Conservation (phyloP, 306 rosid genomes). For the Delonix regia region DNA sequence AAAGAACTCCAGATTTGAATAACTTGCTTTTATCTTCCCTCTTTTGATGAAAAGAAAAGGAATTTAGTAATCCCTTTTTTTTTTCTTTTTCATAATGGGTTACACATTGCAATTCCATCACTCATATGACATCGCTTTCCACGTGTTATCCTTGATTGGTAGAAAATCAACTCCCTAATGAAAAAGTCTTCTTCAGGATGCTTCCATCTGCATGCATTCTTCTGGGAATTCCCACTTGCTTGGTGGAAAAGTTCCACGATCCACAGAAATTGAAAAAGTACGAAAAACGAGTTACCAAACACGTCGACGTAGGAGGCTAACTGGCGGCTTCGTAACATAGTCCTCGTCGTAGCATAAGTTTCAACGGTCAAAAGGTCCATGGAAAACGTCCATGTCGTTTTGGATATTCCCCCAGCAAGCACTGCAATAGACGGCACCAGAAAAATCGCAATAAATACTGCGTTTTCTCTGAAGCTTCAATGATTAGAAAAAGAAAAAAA, state of each 20-base stretch:
- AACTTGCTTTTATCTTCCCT: background rate
- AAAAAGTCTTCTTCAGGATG: slow-evolving; percentile 26
- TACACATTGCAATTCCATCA: background rate
- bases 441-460: background rate
- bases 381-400: background rate
- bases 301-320: background rate
- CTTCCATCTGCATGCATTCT: background rate
- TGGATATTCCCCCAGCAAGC: background rate
- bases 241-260: background rate
- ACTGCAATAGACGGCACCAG: background rate
- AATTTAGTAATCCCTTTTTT: background rate
- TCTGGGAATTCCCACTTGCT: background rate
- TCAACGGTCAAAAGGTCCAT: background rate
- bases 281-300: background rate
- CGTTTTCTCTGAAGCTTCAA: background rate
- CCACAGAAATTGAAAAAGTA: background rate
- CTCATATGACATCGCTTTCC: background rate
- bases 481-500: background rate
- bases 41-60: no score
- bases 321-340: slow-evolving; percentile 21
- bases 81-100: background rate
- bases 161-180: background rate
- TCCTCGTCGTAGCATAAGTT: background rate
- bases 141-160: background rate
- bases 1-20: background rate